These are phyloP conservation scores for Chenopodium quinoa DNA, from an alignment of 148 eudicot genomes.

Conservation along the genomic window DNA sequence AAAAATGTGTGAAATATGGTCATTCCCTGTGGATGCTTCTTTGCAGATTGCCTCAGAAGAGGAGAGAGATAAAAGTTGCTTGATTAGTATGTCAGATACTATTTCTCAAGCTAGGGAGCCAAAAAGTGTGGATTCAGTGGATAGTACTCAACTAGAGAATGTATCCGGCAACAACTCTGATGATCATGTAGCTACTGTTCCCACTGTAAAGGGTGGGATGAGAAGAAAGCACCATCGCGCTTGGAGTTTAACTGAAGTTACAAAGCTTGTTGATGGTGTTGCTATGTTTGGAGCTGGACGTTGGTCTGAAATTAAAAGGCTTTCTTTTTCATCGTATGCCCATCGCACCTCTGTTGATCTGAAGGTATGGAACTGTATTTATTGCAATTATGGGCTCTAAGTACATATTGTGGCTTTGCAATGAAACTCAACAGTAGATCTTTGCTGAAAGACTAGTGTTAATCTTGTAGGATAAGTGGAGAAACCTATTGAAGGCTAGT, in stretches of 20 bases:
- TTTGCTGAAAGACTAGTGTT: slow-evolving; percentile 13
- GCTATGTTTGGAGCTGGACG: slow-evolving; percentile 89
- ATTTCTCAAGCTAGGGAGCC: slow-evolving; percentile 41
- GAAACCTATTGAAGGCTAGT: slow-evolving; percentile 95
- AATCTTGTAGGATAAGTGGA: slow-evolving; percentile 89
- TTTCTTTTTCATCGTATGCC: slow-evolving; percentile 77
- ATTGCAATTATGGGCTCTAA: not conserved
- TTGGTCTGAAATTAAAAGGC: slow-evolving; percentile 96
- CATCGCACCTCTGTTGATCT: slow-evolving; percentile 95
- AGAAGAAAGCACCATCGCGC: slow-evolving; percentile 98
- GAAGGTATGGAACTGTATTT: slow-evolving; percentile 49
- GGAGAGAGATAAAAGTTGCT: slow-evolving; percentile 36
- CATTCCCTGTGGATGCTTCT: slow-evolving; percentile 15
- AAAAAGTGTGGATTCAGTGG: slow-evolving; percentile 36
- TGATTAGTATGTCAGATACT: slow-evolving; percentile 29
- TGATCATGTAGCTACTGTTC: slow-evolving; percentile 36
- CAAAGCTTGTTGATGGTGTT: slow-evolving; percentile 93
- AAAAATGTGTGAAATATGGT: not conserved
- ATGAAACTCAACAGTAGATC: not conserved
- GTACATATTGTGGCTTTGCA: not conserved
- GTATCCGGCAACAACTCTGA: slow-evolving; percentile 45
- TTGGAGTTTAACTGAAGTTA: slow-evolving; percentile 84
- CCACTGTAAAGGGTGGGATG: slow-evolving; percentile 67
- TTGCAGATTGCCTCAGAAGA: slow-evolving; percentile 44
- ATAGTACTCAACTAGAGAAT: slow-evolving; percentile 15